Evolutionary conservation across 2,329 filamentous ascomycete species (phyloP), one percentile per base, ranked within the genome.

Genomic region (Colletotrichum lentis): DNA sequence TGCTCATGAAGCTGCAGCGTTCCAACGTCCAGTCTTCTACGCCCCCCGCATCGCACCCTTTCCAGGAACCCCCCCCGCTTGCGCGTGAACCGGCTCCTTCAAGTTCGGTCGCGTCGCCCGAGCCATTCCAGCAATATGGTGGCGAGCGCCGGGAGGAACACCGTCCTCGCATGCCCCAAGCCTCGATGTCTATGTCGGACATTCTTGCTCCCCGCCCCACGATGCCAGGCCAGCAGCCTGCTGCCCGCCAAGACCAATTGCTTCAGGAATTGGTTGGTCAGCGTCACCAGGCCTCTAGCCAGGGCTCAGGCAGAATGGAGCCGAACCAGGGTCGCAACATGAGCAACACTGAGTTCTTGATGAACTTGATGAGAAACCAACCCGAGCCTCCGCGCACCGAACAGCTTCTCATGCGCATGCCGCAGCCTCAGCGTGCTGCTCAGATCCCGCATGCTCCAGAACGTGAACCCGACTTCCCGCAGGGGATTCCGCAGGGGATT

Each of bases 301-400:
- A 87, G 69, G 78, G 80, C 44, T 82, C 81, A 18, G 76, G 76
- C 7, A 81, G 85, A 41, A 77, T 79, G 43, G 84, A 86, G 59
- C 81, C 81, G 67, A 79, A 71, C 72, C 71, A 69, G 62, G 76
- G 76, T 72, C 82, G 80, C 55, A 84, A 81, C 75, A 89, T 86
- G 76, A 87, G 84, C 73, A 92, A 95, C 73, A 88, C 91, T n/a
- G 91, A 96, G 71, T 94, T 96, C 76, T 81, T 97, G 56, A 92
- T 97, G 79, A 91, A 90, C 69, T 84, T 97, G 37, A 96, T 97
- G 92, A 83, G 85, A 67, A 80, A 80, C 44, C 80, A 78, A 3
- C 81, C 84, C 0, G 85, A 88, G 35, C 77, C 80, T 6, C 83
- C 84, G 46, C 79, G 83, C 69, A 80, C 81, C 41, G 87, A 88